Base-by-base conservation (phyloP, 1,284 basidiomycete species). In the Butyriboletus appendiculatus region DNA sequence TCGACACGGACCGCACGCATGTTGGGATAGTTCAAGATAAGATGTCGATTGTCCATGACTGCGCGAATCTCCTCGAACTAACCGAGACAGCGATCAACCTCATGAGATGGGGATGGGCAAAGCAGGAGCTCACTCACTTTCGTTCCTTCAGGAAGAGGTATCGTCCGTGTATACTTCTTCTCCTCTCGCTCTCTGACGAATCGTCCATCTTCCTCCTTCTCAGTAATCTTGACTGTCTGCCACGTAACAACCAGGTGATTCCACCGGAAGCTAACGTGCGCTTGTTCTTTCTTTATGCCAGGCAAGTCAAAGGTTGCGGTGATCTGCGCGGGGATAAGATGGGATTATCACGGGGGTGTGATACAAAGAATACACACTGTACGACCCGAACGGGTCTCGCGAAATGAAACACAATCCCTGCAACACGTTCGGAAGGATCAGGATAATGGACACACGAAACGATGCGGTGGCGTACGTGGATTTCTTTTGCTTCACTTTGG, bases 61-160 rank as follows among this genome's bases (percentile, higher is more conserved):
- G 85, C 84, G 41, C 76, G 78, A 54, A 89, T 78, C 62, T 87
- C 84, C 59, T 86, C 82, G 57, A 87, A 87, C 86, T 88, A 57
- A 46, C 37, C n/a, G 42, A 49, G 8, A 34, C 53, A 34, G 16
- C 16, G 26, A 50, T 59, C 26, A 62, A 42, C n/a, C 15, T 30
- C 48, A 10, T 18, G 40, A 37, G 33, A 56, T 1, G 26, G n/a
- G 9, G 33, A 56, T 1, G 26, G n/a, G 9, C 18, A 37, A 37
- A 34, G 11, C 1, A 28, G 30, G 35, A 32, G 26, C 6, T 26
- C 18, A 16, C 65, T 59, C 52, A 80, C 79, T 65, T 73, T 77
- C 3, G 80, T 78, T 24, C 75, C 77, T 41, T 80, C 74, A 5
- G 80, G 78, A 20, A 81, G 60, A 11, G 77, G 76, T 39, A 80